Percentiles rank a stretch among this genome's conserved stretches.
phyloP scores from a whole-genome alignment of 768 basidiomycete genomes.

The Boletus rufocinnamomeus region DNA sequence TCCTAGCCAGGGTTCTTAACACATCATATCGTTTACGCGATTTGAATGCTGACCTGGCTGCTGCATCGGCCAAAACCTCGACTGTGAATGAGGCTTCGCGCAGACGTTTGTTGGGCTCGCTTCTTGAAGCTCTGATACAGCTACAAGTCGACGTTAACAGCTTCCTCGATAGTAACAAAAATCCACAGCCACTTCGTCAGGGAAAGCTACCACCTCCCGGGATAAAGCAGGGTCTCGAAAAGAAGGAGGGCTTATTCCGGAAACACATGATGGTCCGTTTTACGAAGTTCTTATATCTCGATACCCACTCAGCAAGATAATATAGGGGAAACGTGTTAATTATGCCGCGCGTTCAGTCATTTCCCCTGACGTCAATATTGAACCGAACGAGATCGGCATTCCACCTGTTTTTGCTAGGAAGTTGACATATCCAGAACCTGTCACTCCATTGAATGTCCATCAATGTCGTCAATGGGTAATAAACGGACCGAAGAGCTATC shows the following conservation, averaged over 20 bases:
- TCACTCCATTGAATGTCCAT: conserved; percentile 88
- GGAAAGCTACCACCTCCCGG: conserved; percentile 92
- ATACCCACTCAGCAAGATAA: conserved; percentile 1
- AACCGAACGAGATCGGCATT: conserved; percentile 97
- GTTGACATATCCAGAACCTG: conserved; percentile 96
- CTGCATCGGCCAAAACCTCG: conserved; percentile 59
- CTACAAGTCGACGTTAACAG: conserved; percentile 95
- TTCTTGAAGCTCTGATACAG: conserved; percentile 84
- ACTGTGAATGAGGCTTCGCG: conserved; percentile 51
- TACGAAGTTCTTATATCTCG: not conserved
- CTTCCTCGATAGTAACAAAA: conserved; percentile 96
- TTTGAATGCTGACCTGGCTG: conserved; percentile 64
- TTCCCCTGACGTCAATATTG: conserved; percentile 98
- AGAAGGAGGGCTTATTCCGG: conserved; percentile 97
- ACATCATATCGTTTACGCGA: conserved; percentile 83
- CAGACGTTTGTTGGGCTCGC: conserved; percentile 58
- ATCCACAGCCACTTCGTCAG: conserved; percentile 79
- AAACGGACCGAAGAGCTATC: conserved; percentile 83
- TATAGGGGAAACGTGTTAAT: conserved; percentile 97
- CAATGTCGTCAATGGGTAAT: conserved; percentile 89
- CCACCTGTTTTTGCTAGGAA: conserved; percentile 97
- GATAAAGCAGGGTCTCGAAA: conserved; percentile 95
- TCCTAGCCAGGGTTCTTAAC: conserved; percentile 75
- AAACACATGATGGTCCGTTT: conserved; percentile 96
- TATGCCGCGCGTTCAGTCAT: conserved; percentile 99